Evolutionary conservation across 2,329 filamentous ascomycete species (phyloP), one percentile per base, ranked within the genome.

Genomic region (Whalleya microplaca): DNA sequence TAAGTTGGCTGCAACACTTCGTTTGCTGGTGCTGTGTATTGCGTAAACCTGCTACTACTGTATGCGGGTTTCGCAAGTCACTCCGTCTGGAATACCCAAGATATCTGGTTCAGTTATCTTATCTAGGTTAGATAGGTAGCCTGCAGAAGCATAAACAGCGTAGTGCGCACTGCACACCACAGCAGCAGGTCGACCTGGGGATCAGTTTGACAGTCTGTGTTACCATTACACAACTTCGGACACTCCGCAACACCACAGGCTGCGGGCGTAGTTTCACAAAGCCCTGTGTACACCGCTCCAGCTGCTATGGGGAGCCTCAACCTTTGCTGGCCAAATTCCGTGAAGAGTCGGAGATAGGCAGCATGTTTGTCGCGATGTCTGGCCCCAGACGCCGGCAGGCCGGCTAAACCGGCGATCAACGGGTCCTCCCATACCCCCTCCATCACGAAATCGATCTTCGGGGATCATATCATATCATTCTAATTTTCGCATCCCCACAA

Each of bases 211-310:
- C 27, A 54, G 50, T 21, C 18, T 44, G 51, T 57, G 55, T 48
- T 51, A 56, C 59, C 45, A 51, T 56, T 41, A 51, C 57, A 61
- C 60, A 21, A 46, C 42, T 40, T 61, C 58, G 55, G 57, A 48
- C 50, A 52, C 55, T 54, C 60, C 60, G 60, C 58, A 63, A 42
- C 52, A 52, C 52, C 21, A 41, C 44, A 51, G 46, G 19, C 37
- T 27, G 41, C 41, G 32, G 43, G 23, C 45, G 23, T 21, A n/a
- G 57, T 58, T 53, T 59, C 49, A 57, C 51, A 46, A 50, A 46
- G 41, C 42, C 10, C 54, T 46, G 55, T 51, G 49, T 53, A 53
- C 20, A 43, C 51, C 46, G 27, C 27, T 46, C 42, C 41, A 29
- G 27, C 23, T 43, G 41, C 42, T 27, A 21, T 51, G 41, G 41